Conservation (phyloP, 305 asterid species). For the Solanum hybrid region DNA sequence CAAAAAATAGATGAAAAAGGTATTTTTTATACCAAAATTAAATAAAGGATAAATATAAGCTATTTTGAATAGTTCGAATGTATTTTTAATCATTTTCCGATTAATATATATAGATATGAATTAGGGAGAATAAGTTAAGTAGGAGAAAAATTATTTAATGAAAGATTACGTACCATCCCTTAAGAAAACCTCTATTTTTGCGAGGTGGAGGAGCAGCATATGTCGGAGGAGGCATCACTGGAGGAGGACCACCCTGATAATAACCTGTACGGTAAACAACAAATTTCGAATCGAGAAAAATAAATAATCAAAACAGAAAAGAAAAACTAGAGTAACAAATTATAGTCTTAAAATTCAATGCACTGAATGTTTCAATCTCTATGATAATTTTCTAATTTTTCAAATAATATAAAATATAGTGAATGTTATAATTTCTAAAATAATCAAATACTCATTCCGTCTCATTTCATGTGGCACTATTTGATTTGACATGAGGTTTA, state of each 20-base stretch:
- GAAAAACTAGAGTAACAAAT: background rate
- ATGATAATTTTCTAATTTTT: background rate
- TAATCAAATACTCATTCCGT: background rate
- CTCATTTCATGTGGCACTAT: background rate
- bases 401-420: background rate
- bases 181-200: background rate
- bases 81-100: background rate
- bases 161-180: background rate
- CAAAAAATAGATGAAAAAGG: background rate
- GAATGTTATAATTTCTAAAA: no score
- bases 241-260: background rate
- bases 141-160: no score
- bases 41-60: no score
- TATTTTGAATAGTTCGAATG: no score
- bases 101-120: no score
- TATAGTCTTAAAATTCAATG: background rate
- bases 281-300: no score
- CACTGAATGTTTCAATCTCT: background rate
- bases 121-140: background rate
- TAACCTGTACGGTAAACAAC: background rate
- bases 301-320: background rate
- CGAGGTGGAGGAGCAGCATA: background rate
- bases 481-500: no score
- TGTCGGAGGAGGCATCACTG: background rate
- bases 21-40: no score